Evolutionary conservation across 164 flowering plant species (phyloP), one percentile per base, ranked within the genome.

Genomic region (Kingdonia uniflora): DNA sequence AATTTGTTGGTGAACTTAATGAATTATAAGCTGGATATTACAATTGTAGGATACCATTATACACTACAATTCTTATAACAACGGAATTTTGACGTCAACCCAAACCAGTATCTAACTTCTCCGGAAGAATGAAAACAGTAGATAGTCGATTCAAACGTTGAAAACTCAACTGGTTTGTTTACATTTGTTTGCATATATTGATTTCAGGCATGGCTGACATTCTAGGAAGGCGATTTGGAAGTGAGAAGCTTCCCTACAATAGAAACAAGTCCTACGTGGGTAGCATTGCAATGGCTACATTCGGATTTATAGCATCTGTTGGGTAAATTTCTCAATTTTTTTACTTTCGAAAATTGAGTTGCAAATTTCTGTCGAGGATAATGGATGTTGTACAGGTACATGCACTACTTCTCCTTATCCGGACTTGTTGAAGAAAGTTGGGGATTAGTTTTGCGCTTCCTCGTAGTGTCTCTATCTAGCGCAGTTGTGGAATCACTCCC

Each of bases 401-500:
- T 92, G 95, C 68, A 66, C 61, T 88, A 83, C 69, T 88, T 85
- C 59, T 71, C 88, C 54, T 59, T 56, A 61, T 82, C 85, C 60
- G 88, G 95, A 21, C 81, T 65, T 33, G 22, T 82, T 11, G 49
- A 63, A 48, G 72, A 51, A 58, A 85, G 84, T 55, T 66, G 74
- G 75, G 62, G 62, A 24, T 66, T 80, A 84, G 71, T 73, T 47
- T 55, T 74, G 0, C 76, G 94, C 19, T 82, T 84, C 66, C 68
- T 92, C 44, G 42, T 76, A 16, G 84, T 81, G 13, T 85, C 96
- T 52, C 54, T 84, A 48, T 80, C 71, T 17, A 43, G 90, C 10
- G 59, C 98, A 16, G 11, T 88, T 39, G 95, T 88, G 56, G 98
- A 92, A 59, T 92, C 96, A 11, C 94, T 84, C 19, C 95, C 98